Evolutionary conservation across 768 basidiomycete species (phyloP).

Genomic region (Termitomyces heimii): DNA sequence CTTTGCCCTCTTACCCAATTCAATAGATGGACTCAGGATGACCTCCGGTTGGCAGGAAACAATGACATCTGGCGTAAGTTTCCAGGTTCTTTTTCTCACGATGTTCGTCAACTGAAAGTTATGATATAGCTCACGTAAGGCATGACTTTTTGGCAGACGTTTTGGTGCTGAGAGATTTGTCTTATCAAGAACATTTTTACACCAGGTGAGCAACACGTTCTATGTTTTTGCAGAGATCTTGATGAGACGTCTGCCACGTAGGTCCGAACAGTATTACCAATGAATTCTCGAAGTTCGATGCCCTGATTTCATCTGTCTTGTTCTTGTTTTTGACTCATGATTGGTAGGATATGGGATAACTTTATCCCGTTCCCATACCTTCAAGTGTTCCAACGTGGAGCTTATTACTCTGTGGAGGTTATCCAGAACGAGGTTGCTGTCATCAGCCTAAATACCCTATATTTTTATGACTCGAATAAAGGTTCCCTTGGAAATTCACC

Average conservation of each 20-base stretch:
- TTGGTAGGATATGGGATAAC: conserved; percentile 65
- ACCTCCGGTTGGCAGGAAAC: conserved; percentile 50
- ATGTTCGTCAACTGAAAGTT: not conserved
- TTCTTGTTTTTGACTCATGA: conserved; percentile 9
- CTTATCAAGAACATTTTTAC: conserved; percentile 54
- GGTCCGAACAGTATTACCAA: conserved; percentile 67
- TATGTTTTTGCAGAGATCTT: conserved; percentile 1
- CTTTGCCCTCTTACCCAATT: not conserved
- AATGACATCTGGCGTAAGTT: conserved; percentile 87
- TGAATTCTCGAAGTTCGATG: conserved; percentile 59
- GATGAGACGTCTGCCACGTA: conserved; percentile 17
- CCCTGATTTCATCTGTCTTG: conserved; percentile 12
- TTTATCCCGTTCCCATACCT: conserved; percentile 77
- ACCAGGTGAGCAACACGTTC: conserved; percentile 36
- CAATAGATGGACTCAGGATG: not conserved
- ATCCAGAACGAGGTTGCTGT: conserved; percentile 71
- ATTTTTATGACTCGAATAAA: conserved; percentile 88
- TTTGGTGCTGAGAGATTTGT: conserved; percentile 10
- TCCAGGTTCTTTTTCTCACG: conserved; percentile 2
- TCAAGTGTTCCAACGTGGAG: conserved; percentile 84
- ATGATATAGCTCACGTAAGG: conserved; percentile 51
- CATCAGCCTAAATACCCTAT: conserved; percentile 85
- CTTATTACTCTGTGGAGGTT: conserved; percentile 77
- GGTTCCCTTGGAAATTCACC: conserved; percentile 32
- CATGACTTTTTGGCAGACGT: conserved; percentile 2